Evolutionary conservation across 805 yeast species (phyloP).

Genomic region (Teunomyces cretensis): DNA sequence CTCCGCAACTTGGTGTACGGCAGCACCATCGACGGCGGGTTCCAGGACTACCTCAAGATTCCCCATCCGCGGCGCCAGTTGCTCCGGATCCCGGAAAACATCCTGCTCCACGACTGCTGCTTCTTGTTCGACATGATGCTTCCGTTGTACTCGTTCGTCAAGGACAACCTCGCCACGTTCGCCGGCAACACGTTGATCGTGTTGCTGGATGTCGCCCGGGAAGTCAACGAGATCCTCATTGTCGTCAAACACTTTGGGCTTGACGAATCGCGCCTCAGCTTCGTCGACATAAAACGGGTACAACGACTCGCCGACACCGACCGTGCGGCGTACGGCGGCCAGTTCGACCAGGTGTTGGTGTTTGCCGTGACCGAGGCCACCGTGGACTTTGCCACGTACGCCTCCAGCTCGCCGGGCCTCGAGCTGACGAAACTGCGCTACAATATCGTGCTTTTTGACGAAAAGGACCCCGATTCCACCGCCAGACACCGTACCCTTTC

Average conservation of each 20-base stretch:
- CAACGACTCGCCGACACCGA: slow-evolving; percentile 10
- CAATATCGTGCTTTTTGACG: slow-evolving; percentile 20
- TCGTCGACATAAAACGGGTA: slow-evolving; percentile 11
- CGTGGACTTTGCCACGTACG: slow-evolving; percentile 19
- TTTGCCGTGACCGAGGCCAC: slow-evolving; percentile 17
- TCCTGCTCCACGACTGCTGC: slow-evolving; percentile 38
- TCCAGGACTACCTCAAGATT: slow-evolving; percentile 36
- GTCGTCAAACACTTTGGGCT: slow-evolving; percentile 27
- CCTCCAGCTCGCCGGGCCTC: slow-evolving; percentile 25
- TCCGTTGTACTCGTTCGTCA: slow-evolving; percentile 33
- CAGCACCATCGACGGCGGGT: slow-evolving; percentile 36
- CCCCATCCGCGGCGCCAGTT: slow-evolving; percentile 23
- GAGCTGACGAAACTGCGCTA: slow-evolving; percentile 26
- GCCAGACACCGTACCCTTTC: slow-evolving; percentile 5
- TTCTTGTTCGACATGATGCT: slow-evolving; percentile 33
- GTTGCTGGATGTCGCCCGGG: slow-evolving; percentile 26
- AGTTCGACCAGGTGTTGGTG: slow-evolving; percentile 20
- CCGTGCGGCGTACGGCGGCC: slow-evolving; percentile 9
- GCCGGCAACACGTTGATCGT: slow-evolving; percentile 24
- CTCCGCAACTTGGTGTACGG: slow-evolving; percentile 27
- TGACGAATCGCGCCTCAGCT: slow-evolving; percentile 8
- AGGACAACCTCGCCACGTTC: slow-evolving; percentile 13
- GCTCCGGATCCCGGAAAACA: slow-evolving; percentile 27
- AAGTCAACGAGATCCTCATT: slow-evolving; percentile 39
- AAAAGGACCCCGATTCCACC: slow-evolving; percentile 14